These are phyloP conservation scores for Coemansia sp. DNA, from an alignment of 192 early-diverging fungal genomes.

Conservation along the genomic window DNA sequence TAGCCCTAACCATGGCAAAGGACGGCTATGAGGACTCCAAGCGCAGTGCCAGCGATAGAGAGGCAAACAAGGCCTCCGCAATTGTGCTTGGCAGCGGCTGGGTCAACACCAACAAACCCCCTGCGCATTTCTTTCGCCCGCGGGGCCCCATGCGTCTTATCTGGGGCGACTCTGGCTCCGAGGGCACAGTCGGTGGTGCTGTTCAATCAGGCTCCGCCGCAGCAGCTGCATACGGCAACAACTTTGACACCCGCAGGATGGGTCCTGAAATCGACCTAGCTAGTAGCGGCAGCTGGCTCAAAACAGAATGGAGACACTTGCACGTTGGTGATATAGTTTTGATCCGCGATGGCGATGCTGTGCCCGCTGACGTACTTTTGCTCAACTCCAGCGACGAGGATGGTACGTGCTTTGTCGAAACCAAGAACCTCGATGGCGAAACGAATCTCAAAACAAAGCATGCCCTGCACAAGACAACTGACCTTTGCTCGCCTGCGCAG, in stretches of 20 bases:
- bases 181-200: slow-evolving; percentile 39
- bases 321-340: slow-evolving; percentile 89
- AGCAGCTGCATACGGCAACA: neutral
- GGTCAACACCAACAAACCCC: slow-evolving; percentile 65
- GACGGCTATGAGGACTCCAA: slow-evolving; percentile 94
- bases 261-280: slow-evolving; percentile 23
- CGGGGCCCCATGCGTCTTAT: slow-evolving; percentile 52
- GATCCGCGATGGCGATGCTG: slow-evolving; percentile 78
- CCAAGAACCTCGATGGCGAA: slow-evolving; percentile 98
- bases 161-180: slow-evolving; percentile 48
- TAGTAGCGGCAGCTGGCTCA: slow-evolving; percentile 58
- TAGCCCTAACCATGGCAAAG: slow-evolving; percentile 79
- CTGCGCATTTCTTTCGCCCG: slow-evolving; percentile 30
- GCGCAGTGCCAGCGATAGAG: slow-evolving; percentile 79
- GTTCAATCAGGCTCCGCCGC: neutral
- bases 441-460: slow-evolving; percentile 94
- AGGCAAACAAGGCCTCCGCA: slow-evolving; percentile 72
- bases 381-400: slow-evolving; percentile 84
- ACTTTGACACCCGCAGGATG: slow-evolving; percentile 4
- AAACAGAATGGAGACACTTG: slow-evolving; percentile 80
- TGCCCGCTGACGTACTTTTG: slow-evolving; percentile 92
- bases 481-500: slow-evolving; percentile 60
- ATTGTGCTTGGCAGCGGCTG: slow-evolving; percentile 59
- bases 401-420: slow-evolving; percentile 91
- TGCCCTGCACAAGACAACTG: slow-evolving; percentile 64